Base-by-base conservation (phyloP, 495 filamentous ascomycete genomes). In the Daldinia decipiens region DNA sequence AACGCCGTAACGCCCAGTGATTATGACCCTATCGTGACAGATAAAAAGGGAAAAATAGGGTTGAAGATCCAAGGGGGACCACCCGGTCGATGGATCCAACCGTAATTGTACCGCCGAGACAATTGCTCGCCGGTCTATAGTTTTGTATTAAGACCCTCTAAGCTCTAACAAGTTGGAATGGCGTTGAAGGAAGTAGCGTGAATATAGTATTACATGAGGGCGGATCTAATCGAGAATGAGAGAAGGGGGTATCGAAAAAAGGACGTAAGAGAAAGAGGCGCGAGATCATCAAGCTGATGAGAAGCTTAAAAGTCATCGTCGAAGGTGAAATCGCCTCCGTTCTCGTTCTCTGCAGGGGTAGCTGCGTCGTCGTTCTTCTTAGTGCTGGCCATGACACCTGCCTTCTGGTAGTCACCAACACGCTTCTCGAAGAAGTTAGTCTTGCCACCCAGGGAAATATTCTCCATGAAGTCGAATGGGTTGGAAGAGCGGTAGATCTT, bases 381-480 rank as follows among this genome's bases (percentile, higher is more conserved):
- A 77, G 92, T 93, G 83, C 90, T 92, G 70, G 89, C 91, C 93
- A 99, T 98, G 76, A 99, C 95, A 82, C 96, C 95, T 52, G 96
- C 94, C 87, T 99, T 99, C 83, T 99, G 95, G 88, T 99, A 99
- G 78, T 99, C 95, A 81, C 92, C 96, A 43, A 99, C 95, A 67
- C 95, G 92, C 92, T 99, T 99, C 90, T 99, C 95, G 81, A 99
- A 99, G 92, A 99, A 99, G 87, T 99, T 99, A 80, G 95, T 99
- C 91, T 99, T 99, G 82, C 95, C 95, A 29, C 94, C 92, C 32
- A 99, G 86, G 9, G 95, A 98, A 83, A 99, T 99, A 76, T 93
- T 95, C 88, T 99, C 95, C 95, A 99, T 99, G 84, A 99, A 99
- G 87, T 99, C 95, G 82, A 99, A 99, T 72, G 95, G 95, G 84